Percentiles rank a stretch among this genome's conserved stretches.
Evolutionary conservation across 1,139 yeast genomes (phyloP).

Genomic region (Zygosaccharomyces pseudobailii): DNA sequence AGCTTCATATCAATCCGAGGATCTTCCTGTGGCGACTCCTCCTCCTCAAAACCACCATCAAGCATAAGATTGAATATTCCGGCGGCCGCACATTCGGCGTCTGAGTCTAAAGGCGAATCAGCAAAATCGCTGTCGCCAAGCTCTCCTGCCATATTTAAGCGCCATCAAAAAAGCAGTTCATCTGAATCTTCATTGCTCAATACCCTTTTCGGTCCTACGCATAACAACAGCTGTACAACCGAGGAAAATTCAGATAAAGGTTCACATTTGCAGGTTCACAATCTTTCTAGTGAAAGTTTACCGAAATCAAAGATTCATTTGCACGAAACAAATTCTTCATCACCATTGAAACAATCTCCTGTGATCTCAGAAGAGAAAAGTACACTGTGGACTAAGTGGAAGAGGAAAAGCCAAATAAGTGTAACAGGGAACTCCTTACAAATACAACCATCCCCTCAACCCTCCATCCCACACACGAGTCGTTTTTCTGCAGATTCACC

Average conservation of each 20-base stretch:
- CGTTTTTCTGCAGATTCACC: conserved; percentile 8
- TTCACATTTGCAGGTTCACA: conserved; percentile 6
- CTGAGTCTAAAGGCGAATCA: conserved; percentile 37
- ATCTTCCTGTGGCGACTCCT: conserved; percentile 22
- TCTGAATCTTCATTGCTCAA: conserved; percentile 47
- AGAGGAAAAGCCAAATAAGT: conserved; percentile 25
- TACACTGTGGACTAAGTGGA: conserved; percentile 30
- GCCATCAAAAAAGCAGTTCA: conserved; percentile 54
- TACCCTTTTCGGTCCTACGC: conserved; percentile 29
- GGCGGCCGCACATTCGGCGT: conserved; percentile 51
- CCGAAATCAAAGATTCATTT: conserved; percentile 8
- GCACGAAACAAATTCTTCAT: conserved; percentile 8
- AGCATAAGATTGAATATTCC: conserved; percentile 34
- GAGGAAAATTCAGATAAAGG: conserved; percentile 8
- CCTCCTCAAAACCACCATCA: conserved; percentile 13
- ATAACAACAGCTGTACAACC: conserved; percentile 3
- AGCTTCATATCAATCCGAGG: conserved; percentile 34
- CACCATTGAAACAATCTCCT: conserved; percentile 15
- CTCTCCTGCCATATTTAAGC: conserved; percentile 49
- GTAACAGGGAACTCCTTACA: conserved; percentile 9
- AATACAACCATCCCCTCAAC: conserved; percentile 1
- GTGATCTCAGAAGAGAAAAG: conserved; percentile 23
- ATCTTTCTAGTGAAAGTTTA: conserved; percentile 16
- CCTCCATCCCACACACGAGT: conserved; percentile 5
- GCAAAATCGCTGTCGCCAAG: conserved; percentile 43